Evolutionary conservation across 768 basidiomycete genomes (phyloP), one percentile per base, ranked within the genome.

Genomic region (Phanerochaete sordida): DNA sequence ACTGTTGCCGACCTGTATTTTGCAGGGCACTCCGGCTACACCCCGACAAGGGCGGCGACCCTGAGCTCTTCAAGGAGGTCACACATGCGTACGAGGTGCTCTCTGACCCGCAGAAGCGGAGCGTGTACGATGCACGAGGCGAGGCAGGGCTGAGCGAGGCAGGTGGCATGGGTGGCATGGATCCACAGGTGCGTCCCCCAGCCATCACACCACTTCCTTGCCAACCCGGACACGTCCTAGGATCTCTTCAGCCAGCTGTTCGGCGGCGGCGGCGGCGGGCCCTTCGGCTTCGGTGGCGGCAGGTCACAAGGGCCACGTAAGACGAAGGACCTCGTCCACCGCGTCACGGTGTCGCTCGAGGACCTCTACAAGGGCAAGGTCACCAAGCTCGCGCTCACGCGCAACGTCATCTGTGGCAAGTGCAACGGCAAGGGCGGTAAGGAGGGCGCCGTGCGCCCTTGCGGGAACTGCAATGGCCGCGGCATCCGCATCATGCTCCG

Each of bases 291-390:
- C 37, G 89, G 85, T 1, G 73, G 73, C 49, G 85, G 85, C n/a
- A 82, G 84, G 23, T 77, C 83, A 60, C 79, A 83, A 24, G 91
- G 90, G 15, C 87, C 90, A 21, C 91, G 94, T 70, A 95, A 92
- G 75, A 97, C 95, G 61, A 98, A 98, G 74, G 97, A 99, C 75
- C 91, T 99, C 65, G 91, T 98, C 4, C 97, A 99, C 76, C 91
- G 95, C 58, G 92, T 98, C 64, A 83, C 90, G 70, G 95, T 98
- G 69, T 86, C 93, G n/a, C 86, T 99, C 63, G 96, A 98, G 76
- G 97, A 99, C 73, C 85, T 99, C 3, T 98, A 98, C 86, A 95
- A 92, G 74, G 96, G 97, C 75, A 99, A 98, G 77, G 96, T 94
- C 3, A 94, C 95, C 47, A 98, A 98, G 75, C 91, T 99, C 60